These are phyloP conservation scores for Aquilaria malaccensis DNA, from an alignment of 345 rosid species.

Conservation along the genomic window DNA sequence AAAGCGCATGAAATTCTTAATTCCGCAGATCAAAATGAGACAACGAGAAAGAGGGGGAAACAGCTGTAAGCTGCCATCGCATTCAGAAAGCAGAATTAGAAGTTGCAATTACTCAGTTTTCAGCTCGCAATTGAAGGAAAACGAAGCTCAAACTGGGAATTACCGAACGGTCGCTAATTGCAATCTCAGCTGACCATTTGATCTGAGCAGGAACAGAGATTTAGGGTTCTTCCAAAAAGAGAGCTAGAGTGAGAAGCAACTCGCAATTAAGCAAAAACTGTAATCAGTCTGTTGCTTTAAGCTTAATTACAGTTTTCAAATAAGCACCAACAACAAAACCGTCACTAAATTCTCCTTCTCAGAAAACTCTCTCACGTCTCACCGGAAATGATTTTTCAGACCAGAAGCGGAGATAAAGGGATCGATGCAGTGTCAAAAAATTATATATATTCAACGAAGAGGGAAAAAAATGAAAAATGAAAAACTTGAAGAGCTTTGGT, in stretches of 20 bases:
- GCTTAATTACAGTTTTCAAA: slow-evolving; percentile 2
- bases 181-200: slow-evolving; percentile 19
- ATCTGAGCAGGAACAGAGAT: slow-evolving; percentile 24
- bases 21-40: not conserved
- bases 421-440: slow-evolving; percentile 17
- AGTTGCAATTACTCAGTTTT: slow-evolving; percentile 16
- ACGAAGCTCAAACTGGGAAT: slow-evolving; percentile 2
- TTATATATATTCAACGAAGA: slow-evolving; percentile 8
- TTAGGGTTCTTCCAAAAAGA: slow-evolving; percentile 30
- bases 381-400: slow-evolving; percentile 21
- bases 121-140: slow-evolving; percentile 9
- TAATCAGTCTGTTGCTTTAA: not conserved
- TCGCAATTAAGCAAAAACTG: slow-evolving; percentile 6
- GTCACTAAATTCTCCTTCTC: slow-evolving; percentile 5
- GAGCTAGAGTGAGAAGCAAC: slow-evolving; percentile 3
- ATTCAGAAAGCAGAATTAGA: slow-evolving; percentile 15
- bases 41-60: not conserved
- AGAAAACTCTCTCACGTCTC: not conserved
- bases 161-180: slow-evolving; percentile 15
- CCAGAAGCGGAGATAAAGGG: slow-evolving; percentile 32
- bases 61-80: slow-evolving; percentile 8
- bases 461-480: not conserved
- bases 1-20: not conserved
- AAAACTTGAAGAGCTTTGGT: not conserved
- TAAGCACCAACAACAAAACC: not conserved